Conservation (phyloP, 139 green algal genomes). For the Dunaliella primolecta region DNA sequence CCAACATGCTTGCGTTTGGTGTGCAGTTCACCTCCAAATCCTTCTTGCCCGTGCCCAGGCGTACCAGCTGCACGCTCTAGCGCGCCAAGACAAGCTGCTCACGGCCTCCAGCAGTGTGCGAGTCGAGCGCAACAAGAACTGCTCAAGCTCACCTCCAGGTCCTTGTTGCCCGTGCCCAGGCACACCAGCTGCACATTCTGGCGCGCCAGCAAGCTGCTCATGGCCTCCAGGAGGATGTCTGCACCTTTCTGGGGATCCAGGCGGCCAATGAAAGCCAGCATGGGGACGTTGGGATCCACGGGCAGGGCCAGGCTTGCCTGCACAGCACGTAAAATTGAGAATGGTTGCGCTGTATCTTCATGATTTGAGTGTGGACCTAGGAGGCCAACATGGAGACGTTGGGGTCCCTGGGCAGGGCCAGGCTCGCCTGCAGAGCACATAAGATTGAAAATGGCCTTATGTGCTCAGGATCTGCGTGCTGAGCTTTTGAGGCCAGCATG, state of each 20-base stretch:
- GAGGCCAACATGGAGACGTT: too few species aligned
- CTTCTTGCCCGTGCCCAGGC: slow-evolving; percentile 71
- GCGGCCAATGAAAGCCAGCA: slow-evolving; percentile 77
- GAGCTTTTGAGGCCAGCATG: slow-evolving; percentile 73
- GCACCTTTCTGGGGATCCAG: slow-evolving; percentile 82
- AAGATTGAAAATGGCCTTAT: too few species aligned
- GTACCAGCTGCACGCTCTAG: slow-evolving; percentile 72
- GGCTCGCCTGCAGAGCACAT: too few species aligned
- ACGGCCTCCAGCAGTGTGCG: slow-evolving; percentile 54
- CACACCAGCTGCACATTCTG: slow-evolving; percentile 73
- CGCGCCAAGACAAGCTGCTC: slow-evolving; percentile 34
- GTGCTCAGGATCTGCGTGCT: too few species aligned
- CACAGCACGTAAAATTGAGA: not conserved
- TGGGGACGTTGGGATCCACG: slow-evolving; percentile 49
- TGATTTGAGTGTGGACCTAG: too few species aligned
- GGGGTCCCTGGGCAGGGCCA: too few species aligned
- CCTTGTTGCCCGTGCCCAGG: slow-evolving; percentile 71
- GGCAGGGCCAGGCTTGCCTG: slow-evolving; percentile 71
- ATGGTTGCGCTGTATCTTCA: not conserved
- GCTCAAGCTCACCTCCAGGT: slow-evolving; percentile 78
- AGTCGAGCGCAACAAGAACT: too few species aligned
- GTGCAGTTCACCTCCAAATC: slow-evolving; percentile 76
- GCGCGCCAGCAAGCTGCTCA: slow-evolving; percentile 34
- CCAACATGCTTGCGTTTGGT: too few species aligned
- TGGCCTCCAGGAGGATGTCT: slow-evolving; percentile 62